Evolutionary conservation across 495 filamentous ascomycete genomes (phyloP).

Genomic region (Glarea lozoyensis): DNA sequence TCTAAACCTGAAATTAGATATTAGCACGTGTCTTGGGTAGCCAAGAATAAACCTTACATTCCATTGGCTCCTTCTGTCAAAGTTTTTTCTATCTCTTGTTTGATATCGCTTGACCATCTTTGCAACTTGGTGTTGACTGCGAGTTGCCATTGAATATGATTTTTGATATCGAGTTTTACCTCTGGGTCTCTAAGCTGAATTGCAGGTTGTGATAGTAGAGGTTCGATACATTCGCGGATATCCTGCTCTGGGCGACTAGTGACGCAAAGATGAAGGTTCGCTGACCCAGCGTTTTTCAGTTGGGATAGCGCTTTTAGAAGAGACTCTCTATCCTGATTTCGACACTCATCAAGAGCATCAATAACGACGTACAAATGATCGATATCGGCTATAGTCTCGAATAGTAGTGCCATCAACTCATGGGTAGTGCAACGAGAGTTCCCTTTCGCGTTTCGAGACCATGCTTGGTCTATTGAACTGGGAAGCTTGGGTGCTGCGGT

Average conservation of each 20-base stretch:
- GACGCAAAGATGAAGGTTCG: constrained; percentile 17
- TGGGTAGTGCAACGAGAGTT: constrained; percentile 5
- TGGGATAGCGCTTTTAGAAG: not conserved
- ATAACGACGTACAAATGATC: constrained; percentile 14
- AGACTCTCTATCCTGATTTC: not conserved
- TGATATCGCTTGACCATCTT: constrained; percentile 5
- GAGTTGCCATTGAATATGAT: constrained; percentile 8
- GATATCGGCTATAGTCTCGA: constrained; percentile 8
- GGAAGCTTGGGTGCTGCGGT: too few species aligned
- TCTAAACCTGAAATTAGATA: constrained; percentile 21
- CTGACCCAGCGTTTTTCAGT: not conserved
- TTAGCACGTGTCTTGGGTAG: not conserved
- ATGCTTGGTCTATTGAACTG: too few species aligned
- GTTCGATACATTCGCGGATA: constrained; percentile 8
- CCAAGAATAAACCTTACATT: constrained; percentile 11
- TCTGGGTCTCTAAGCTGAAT: not conserved
- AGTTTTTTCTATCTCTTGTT: constrained; percentile 3
- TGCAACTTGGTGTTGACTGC: not conserved
- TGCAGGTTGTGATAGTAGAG: constrained; percentile 4
- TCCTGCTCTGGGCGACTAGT: constrained; percentile 23
- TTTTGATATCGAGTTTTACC: constrained; percentile 18
- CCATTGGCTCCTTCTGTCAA: constrained; percentile 11
- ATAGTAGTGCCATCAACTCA: not conserved
- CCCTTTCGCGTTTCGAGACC: not conserved
- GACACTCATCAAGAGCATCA: constrained; percentile 18